Conservation (phyloP, 768 basidiomycete species). For the Cyclocybe aegerita region DNA sequence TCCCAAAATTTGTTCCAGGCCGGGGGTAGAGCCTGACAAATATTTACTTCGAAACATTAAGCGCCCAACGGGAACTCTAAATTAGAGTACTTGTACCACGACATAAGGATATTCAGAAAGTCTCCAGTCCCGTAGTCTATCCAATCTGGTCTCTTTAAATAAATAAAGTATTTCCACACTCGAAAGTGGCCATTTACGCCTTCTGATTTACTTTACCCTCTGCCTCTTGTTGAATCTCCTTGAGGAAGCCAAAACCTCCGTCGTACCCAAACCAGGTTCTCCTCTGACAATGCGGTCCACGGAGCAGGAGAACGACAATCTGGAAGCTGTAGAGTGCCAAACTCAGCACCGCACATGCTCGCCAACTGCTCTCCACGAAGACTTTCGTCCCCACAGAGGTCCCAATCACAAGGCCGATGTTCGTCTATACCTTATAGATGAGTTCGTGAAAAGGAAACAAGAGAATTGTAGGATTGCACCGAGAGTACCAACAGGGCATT, state of each 20-base stretch:
- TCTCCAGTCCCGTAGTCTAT: too few relatives aligned
- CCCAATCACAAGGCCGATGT: constrained; percentile 73
- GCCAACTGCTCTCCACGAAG: constrained; percentile 65
- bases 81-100: too few relatives aligned
- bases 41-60: too few relatives aligned
- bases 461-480: constrained; percentile 28
- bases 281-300: constrained; percentile 59
- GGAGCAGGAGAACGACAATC: constrained; percentile 47
- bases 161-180: too few relatives aligned
- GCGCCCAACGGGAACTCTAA: too few relatives aligned
- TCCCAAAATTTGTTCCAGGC: too few relatives aligned
- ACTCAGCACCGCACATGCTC: constrained; percentile 51
- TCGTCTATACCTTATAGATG: constrained; percentile 30
- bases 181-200: too few relatives aligned
- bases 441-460: background rate
- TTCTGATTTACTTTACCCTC: too few relatives aligned
- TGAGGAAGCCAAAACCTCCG: constrained; percentile 33
- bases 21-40: too few relatives aligned
- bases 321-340: constrained; percentile 53
- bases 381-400: constrained; percentile 64
- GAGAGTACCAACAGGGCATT: constrained; percentile 68
- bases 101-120: too few relatives aligned
- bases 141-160: too few relatives aligned
- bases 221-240: too few relatives aligned
- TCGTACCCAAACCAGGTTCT: constrained; percentile 55